A percentile compares a stretch with the other conserved stretches of the same genome.
These are phyloP conservation scores for Dactylonectria macrodidyma DNA, from an alignment of 2,329 filamentous ascomycete genomes.

Conservation along the genomic window DNA sequence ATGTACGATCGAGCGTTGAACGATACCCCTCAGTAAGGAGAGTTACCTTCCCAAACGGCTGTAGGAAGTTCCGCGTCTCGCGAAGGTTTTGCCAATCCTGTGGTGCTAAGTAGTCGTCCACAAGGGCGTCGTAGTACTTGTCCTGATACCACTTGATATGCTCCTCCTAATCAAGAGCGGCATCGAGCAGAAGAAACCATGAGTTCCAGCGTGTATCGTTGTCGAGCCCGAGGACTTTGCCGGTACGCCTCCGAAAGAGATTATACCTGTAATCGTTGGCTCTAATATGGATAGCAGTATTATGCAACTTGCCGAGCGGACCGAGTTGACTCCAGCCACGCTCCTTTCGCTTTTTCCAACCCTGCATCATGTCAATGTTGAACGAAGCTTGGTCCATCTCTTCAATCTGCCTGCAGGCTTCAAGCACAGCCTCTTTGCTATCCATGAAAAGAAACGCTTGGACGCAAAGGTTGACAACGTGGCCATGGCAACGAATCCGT, in stretches of 20 bases:
- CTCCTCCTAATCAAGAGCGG: no score
- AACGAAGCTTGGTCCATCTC: not conserved
- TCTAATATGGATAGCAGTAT: not conserved
- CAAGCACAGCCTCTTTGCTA: not conserved
- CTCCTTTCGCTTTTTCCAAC: not conserved
- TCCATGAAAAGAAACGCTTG: constrained; percentile 4
- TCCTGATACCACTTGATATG: no score
- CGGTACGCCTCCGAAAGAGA: constrained; percentile 1
- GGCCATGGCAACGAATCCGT: not conserved
- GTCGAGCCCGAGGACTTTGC: not conserved
- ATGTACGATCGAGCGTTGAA: no score
- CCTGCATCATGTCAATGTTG: not conserved
- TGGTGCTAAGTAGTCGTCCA: no score
- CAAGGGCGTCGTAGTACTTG: no score
- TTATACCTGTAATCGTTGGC: constrained; percentile 3
- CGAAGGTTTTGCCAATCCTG: no score
- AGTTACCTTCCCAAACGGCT: no score
- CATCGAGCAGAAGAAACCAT: no score
- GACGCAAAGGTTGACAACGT: not conserved
- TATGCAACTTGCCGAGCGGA: constrained; percentile 1
- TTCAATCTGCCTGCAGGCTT: not conserved
- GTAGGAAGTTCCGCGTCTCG: no score
- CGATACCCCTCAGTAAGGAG: no score
- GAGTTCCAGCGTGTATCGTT: no score
- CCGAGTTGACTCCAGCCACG: not conserved